These are phyloP conservation scores for Fomes fomentarius DNA, from an alignment of 1,284 basidiomycete species.

Conservation along the genomic window DNA sequence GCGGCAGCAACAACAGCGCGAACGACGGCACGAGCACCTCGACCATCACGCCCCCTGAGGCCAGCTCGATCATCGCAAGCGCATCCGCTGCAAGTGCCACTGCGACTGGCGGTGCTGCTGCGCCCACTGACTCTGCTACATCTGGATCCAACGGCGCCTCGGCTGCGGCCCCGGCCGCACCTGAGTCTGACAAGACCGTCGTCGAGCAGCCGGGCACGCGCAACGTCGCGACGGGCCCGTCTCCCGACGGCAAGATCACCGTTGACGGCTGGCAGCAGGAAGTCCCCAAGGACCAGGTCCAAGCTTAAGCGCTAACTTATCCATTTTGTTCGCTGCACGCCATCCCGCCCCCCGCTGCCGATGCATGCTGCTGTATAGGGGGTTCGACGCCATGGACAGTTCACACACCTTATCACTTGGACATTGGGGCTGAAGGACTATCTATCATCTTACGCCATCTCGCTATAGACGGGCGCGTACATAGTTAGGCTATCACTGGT, in stretches of 20 bases:
- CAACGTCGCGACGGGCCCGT: constrained; percentile 43
- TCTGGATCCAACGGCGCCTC: not conserved
- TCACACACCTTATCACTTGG: not conserved
- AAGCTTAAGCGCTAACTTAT: constrained; percentile 4
- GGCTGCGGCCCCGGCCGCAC: constrained; percentile 11
- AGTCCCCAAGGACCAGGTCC: not conserved
- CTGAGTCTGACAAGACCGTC: constrained; percentile 26
- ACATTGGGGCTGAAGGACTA: not conserved
- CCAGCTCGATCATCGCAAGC: constrained; percentile 24
- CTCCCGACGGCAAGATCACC: constrained; percentile 40
- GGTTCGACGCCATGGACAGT: constrained; percentile 1
- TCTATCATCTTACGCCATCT: not conserved
- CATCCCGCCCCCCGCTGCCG: not conserved
- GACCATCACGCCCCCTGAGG: constrained; percentile 26
- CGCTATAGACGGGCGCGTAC: not conserved
- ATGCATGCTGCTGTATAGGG: not conserved
- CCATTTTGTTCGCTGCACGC: not conserved
- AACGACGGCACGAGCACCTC: constrained; percentile 19
- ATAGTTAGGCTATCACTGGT: not conserved
- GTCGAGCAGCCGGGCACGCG: constrained; percentile 33
- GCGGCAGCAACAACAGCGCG: constrained; percentile 16
- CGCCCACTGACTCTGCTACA: constrained; percentile 10
- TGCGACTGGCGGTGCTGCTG: constrained; percentile 10
- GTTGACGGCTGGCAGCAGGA: constrained; percentile 33
- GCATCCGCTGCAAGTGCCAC: constrained; percentile 13